Evolutionary conservation across 2,329 filamentous ascomycete genomes (phyloP).

Genomic region (Colletotrichum sp.): DNA sequence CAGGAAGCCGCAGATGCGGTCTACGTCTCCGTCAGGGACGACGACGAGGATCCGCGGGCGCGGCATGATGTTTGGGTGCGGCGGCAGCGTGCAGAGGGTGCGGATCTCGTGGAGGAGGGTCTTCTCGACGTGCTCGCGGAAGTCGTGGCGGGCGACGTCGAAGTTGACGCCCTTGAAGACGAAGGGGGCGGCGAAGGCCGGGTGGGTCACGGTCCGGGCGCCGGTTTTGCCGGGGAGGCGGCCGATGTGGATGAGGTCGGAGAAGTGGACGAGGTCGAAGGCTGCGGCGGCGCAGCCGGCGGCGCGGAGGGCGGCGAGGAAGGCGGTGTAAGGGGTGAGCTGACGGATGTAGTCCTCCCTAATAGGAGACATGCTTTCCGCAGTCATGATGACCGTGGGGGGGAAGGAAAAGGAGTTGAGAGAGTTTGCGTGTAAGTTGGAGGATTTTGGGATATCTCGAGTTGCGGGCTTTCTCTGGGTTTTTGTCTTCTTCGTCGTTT

Average conservation of each 20-base stretch:
- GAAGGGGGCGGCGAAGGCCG: neutral
- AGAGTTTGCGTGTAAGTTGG: neutral
- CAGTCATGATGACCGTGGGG: neutral
- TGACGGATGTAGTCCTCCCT: conserved; percentile 14
- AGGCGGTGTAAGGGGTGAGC: conserved; percentile 2
- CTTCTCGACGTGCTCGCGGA: conserved; percentile 8
- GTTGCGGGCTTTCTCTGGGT: neutral
- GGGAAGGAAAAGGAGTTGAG: neutral
- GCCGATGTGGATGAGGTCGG: neutral
- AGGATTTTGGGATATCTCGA: neutral
- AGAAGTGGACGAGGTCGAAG: conserved; percentile 11
- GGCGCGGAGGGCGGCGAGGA: neutral
- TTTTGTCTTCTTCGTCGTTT: neutral
- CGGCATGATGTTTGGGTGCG: conserved; percentile 25
- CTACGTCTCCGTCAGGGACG: neutral
- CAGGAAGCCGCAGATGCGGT: conserved; percentile 23
- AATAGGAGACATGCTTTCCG: neutral
- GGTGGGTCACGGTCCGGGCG: conserved; percentile 6
- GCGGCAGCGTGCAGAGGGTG: conserved; percentile 15
- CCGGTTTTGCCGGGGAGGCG: conserved; percentile 20
- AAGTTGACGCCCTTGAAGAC: conserved; percentile 25
- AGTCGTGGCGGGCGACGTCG: neutral
- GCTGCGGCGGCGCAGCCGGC: neutral
- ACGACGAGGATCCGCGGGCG: conserved; percentile 15
- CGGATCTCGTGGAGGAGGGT: conserved; percentile 23